Evolutionary conservation across 129 eudicot genomes (phyloP).

Genomic region (Centella asiatica): DNA sequence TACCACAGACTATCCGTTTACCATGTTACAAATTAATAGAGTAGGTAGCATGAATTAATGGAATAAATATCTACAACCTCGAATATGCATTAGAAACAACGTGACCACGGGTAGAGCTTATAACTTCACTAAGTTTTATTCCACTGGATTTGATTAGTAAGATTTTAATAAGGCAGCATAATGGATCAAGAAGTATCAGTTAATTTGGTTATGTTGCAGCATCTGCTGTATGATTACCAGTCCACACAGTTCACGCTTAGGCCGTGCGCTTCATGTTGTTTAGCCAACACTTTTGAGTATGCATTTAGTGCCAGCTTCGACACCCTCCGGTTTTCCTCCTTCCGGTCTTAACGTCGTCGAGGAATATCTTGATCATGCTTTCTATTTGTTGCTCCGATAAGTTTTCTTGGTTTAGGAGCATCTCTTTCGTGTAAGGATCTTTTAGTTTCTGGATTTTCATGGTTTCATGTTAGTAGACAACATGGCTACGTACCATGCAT

Average conservation of each 20-base stretch:
- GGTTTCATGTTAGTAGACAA: no score
- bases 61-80: no score
- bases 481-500: no score
- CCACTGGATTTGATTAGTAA: no score
- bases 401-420: conserved; percentile 41
- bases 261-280: conserved; percentile 19
- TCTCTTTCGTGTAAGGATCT: conserved; percentile 26
- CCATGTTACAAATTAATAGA: no score
- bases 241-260: conserved; percentile 57
- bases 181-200: no score
- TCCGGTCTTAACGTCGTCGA: conserved; percentile 43
- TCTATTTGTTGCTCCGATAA: conserved; percentile 44
- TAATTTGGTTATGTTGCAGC: conserved; percentile 50
- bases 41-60: no score
- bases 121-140: conserved; percentile 33
- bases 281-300: conserved; percentile 52
- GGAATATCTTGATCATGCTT: conserved; percentile 28
- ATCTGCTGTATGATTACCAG: conserved; percentile 51
- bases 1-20: no score
- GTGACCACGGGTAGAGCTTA: conserved; percentile 11
- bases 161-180: conserved; percentile 40
- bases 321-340: conserved; percentile 57
- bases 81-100: conserved; percentile 24
- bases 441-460: conserved; percentile 56
- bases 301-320: conserved; percentile 73